These are phyloP conservation scores for Crithidia expoeki DNA, from an alignment of 208 protist species.

Conservation along the genomic window DNA sequence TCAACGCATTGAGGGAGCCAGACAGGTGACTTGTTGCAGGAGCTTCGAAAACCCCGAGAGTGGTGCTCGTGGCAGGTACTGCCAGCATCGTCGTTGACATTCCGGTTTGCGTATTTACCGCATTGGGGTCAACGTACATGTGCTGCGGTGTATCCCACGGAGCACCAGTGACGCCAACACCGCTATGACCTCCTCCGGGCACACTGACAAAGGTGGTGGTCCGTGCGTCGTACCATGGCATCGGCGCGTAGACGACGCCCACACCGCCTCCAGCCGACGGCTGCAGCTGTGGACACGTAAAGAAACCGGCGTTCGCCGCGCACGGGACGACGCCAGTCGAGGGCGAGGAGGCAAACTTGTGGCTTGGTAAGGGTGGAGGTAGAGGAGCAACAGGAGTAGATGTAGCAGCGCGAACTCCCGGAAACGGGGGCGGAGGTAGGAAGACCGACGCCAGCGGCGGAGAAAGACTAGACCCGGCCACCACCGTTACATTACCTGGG, in stretches of 20 bases:
- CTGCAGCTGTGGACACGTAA: too few species aligned
- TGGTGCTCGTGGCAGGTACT: background rate
- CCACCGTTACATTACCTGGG: background rate
- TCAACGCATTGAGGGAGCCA: background rate
- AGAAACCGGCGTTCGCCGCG: too few species aligned
- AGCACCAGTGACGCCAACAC: background rate
- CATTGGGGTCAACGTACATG: background rate
- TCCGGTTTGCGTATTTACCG: background rate
- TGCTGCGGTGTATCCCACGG: background rate
- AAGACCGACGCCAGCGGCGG: background rate
- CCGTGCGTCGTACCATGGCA: constrained; percentile 2
- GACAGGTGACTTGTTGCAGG: background rate
- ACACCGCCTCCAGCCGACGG: too few species aligned
- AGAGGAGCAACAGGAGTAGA: too few species aligned
- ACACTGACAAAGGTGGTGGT: background rate
- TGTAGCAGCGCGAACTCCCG: background rate
- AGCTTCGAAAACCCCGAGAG: background rate
- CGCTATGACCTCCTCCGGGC: background rate
- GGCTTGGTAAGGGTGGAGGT: too few species aligned
- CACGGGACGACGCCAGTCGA: too few species aligned
- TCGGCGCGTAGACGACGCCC: background rate
- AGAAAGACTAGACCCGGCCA: background rate
- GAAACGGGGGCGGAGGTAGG: constrained; percentile 4
- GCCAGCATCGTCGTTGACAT: background rate
- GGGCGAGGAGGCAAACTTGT: too few species aligned